Evolutionary conservation across 164 flowering plant species (phyloP).

Genomic region (Liriodendron chinense): DNA sequence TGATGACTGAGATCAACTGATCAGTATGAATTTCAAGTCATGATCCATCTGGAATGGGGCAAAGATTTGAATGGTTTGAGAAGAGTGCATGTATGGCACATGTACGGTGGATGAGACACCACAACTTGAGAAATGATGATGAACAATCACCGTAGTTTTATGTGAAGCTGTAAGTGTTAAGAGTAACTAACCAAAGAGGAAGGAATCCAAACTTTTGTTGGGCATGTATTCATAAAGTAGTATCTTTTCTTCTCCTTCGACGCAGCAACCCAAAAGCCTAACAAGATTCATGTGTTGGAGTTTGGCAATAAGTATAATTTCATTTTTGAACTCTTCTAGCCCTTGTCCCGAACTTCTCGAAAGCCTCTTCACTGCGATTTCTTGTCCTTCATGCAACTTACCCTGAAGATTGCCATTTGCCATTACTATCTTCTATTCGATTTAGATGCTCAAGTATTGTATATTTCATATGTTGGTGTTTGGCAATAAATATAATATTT

Average conservation of each 20-base stretch:
- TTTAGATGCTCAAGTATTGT: neutral
- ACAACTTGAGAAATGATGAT: too few relatives aligned
- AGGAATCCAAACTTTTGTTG: conserved; percentile 64
- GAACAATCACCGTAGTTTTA: too few relatives aligned
- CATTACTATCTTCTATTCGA: neutral
- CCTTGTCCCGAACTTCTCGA: conserved; percentile 18
- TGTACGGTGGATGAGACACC: too few relatives aligned
- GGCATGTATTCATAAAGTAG: conserved; percentile 76
- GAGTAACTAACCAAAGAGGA: conserved; percentile 41
- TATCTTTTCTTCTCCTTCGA: conserved; percentile 65
- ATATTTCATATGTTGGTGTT: neutral
- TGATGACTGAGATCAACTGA: too few relatives aligned
- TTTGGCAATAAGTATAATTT: conserved; percentile 29
- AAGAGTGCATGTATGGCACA: too few relatives aligned
- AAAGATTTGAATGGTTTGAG: too few relatives aligned
- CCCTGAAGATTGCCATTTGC: conserved; percentile 21
- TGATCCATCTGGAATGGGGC: too few relatives aligned
- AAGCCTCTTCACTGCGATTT: conserved; percentile 45
- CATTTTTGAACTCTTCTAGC: conserved; percentile 32
- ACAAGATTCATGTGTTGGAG: conserved; percentile 79
- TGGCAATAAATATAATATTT: neutral
- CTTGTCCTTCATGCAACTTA: conserved; percentile 22
- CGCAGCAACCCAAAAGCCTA: conserved; percentile 62
- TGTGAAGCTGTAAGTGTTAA: neutral
- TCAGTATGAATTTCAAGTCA: too few relatives aligned